Conservation (phyloP, 2,329 filamentous ascomycete species). For the Penicillium hordei region DNA sequence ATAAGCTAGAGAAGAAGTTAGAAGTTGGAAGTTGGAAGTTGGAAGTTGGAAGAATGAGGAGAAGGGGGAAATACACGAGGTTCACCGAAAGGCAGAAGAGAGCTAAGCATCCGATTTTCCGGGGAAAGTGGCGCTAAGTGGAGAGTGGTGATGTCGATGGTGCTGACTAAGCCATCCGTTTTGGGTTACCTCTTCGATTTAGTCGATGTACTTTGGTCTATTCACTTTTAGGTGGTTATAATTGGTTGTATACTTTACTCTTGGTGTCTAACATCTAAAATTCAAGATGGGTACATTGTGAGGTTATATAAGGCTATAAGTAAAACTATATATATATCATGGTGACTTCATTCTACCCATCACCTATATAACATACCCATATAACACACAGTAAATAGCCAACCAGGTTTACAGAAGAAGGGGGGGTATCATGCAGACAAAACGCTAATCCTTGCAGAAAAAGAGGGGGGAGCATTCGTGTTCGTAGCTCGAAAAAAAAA, state of each 20-base stretch:
- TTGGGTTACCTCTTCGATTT: neutral
- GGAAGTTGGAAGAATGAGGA: neutral
- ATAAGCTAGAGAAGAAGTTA: no score
- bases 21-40: neutral
- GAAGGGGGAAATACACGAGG: neutral
- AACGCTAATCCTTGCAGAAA: neutral
- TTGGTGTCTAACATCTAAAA: no score
- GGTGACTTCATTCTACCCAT: neutral
- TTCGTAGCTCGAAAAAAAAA: neutral
- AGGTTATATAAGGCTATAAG: neutral
- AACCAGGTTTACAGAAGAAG: neutral
- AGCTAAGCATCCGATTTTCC: slow-evolving; percentile 20
- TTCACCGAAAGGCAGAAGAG: slow-evolving; percentile 3
- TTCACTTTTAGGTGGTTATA: no score
- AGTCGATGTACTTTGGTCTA: no score
- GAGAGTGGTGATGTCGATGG: slow-evolving; percentile 17
- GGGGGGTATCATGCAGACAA: neutral
- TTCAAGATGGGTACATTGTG: no score
- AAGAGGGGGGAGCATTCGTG: neutral
- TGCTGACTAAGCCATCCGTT: neutral
- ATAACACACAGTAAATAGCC: neutral
- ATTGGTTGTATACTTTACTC: neutral
- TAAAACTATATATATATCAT: neutral
- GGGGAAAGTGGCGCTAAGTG: slow-evolving; percentile 20
- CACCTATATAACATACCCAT: neutral